phyloP scores from a whole-genome alignment of 2,329 filamentous ascomycete genomes.

The Thielaviopsis cerberus region DNA sequence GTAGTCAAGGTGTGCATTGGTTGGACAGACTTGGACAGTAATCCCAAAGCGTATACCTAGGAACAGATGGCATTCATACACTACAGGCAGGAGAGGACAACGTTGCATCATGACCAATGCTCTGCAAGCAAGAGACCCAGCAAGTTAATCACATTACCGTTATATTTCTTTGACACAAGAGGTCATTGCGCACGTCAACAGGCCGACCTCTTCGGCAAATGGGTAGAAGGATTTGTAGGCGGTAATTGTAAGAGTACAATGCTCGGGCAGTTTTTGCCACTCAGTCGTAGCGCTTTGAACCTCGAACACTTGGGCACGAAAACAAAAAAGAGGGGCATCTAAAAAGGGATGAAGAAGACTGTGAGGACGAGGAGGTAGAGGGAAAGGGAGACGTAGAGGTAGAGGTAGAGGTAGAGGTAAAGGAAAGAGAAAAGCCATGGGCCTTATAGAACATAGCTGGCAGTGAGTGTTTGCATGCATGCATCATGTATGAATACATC shows the following conservation, averaged over 20 bases:
- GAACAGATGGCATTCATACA: no score
- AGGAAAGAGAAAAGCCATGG: neutral
- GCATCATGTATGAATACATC: no score
- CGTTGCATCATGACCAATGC: neutral
- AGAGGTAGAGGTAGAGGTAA: neutral
- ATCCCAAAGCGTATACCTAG: no score
- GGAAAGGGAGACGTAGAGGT: neutral
- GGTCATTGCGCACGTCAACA: neutral
- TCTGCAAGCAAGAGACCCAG: neutral
- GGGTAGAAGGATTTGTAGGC: neutral
- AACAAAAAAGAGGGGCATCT: neutral
- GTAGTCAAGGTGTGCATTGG: no score
- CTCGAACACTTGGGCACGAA: neutral
- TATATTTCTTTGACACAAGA: neutral
- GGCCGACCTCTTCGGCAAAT: neutral
- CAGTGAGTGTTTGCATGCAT: no score
- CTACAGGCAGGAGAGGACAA: neutral
- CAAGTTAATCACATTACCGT: neutral
- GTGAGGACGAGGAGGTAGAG: neutral
- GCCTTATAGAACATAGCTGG: no score
- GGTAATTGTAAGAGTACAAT: neutral
- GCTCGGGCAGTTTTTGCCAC: neutral
- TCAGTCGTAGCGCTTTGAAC: neutral
- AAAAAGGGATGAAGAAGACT: neutral
- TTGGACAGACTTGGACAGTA: no score